Evolutionary conservation across 768 basidiomycete genomes (phyloP), one percentile per base, ranked within the genome.

Genomic region (Boletus rex-veris): DNA sequence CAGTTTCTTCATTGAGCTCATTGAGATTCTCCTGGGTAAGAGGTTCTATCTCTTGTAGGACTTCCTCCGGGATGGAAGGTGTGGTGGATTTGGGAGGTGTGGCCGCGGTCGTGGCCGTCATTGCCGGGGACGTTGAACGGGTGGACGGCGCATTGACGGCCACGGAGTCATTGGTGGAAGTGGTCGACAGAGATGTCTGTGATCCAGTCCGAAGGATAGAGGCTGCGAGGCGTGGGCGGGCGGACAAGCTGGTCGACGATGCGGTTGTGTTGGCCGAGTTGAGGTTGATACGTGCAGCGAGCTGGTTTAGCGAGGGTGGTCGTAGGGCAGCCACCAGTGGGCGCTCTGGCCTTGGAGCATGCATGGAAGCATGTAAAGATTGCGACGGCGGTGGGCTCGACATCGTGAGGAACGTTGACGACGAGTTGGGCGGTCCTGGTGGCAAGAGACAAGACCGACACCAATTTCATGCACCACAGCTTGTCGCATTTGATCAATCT

Each of bases 271-370:
- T 61, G 9, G 65, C 53, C 15, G 60, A 43, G 45, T 74, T 81
- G 47, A 78, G 72, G 61, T 77, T 81, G 67, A 90, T 88, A 45
- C 88, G 83, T 6, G 89, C 89, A 3, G 87, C 90, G 50, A 92
- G 83, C 69, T 90, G 87, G 73, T 89, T 87, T 14, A 92, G 78
- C 7, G 90, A 90, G 1, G 88, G 88, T 16, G 84, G 74, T 21
- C 88, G 81, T 26, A 64, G 37, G 26, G 61, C 60, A 7, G 71
- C 19, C 7, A 59, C 47, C 21, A 24, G 21, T n/a, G 71, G 51
- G 16, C 73, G 67, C 45, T 77, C 76, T 19, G 74, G 65, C 58
- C 74, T 76, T 43, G 74, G 66, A 3, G 63, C 71, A 46, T 74
- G 68, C 54, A 71, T 56, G 15, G 71, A 64, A 11, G 70, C 55